Conservation (phyloP, 345 rosid genomes). For the Atalantia buxifolia region DNA sequence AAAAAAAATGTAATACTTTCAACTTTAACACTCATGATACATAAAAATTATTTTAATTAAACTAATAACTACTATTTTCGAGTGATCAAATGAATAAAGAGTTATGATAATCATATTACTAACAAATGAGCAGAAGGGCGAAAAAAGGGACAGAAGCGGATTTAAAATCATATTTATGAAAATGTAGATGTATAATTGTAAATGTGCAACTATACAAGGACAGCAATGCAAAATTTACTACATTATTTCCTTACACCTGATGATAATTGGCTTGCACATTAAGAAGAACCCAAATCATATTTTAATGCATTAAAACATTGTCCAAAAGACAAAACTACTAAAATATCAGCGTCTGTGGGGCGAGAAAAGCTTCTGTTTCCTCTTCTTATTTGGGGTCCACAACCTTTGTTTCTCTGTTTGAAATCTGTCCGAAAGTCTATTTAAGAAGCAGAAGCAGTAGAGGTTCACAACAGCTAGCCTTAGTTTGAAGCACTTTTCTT, state of each 20-base stretch:
- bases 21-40: not conserved
- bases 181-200: not conserved
- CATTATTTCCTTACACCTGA: constrained; percentile 10
- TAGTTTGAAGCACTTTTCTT: constrained; percentile 19
- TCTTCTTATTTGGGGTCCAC: constrained; percentile 18
- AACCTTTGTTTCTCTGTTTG: constrained; percentile 12
- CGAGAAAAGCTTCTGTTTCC: not conserved
- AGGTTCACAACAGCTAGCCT: constrained; percentile 13
- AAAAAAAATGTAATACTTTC: no score
- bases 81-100: not conserved
- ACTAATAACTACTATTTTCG: rapidly evolving
- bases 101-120: not conserved
- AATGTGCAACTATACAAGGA: not conserved
- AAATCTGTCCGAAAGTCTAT: constrained; percentile 21
- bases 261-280: not conserved
- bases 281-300: constrained; percentile 7
- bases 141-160: rapidly evolving
- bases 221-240: not conserved
- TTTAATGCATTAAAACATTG: not conserved
- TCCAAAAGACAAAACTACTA: not conserved
- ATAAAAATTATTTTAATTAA: not conserved
- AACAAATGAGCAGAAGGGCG: not conserved
- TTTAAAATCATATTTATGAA: not conserved
- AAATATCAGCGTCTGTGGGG: not conserved
- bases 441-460: constrained; percentile 18